Percentiles rank a stretch among this genome's conserved stretches.
Evolutionary conservation across 352 stramenopile species (phyloP).

Genomic region (Hyaloperonospora arabidopsidis): DNA sequence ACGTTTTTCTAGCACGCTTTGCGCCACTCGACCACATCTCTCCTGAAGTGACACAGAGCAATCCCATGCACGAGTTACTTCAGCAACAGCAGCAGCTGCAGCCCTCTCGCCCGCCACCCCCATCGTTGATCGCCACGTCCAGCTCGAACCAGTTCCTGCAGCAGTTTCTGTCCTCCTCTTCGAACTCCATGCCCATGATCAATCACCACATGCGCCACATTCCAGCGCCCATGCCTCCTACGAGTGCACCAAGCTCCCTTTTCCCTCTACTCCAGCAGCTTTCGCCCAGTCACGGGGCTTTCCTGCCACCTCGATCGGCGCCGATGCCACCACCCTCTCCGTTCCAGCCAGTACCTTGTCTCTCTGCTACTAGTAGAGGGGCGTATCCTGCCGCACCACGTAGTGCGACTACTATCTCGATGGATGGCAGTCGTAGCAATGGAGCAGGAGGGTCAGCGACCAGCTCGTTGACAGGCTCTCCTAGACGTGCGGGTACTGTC

Average conservation of each 20-base stretch:
- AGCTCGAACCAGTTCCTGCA: constrained; percentile 48
- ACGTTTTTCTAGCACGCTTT: constrained; percentile 30
- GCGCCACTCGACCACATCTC: constrained; percentile 46
- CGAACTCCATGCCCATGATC: constrained; percentile 21
- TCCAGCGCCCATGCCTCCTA: constrained; percentile 26
- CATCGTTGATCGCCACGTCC: constrained; percentile 10
- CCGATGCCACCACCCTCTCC: constrained; percentile 27
- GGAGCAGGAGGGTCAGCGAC: constrained; percentile 31
- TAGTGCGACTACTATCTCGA: constrained; percentile 29
- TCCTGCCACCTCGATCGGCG: constrained; percentile 21
- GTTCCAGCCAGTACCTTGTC: constrained; percentile 35
- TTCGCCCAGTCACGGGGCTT: constrained; percentile 20
- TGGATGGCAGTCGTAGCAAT: constrained; percentile 33
- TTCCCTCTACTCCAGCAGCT: constrained; percentile 26
- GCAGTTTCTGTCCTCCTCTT: constrained; percentile 40
- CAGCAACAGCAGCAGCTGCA: constrained; percentile 41
- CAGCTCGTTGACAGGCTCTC: constrained; percentile 39
- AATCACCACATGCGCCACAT: constrained; percentile 29
- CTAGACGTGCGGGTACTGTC: constrained; percentile 24
- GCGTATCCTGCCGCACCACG: constrained; percentile 32
- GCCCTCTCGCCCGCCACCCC: constrained; percentile 15
- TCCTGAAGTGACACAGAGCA: constrained; percentile 59
- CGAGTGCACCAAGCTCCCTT: constrained; percentile 26
- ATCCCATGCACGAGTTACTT: constrained; percentile 58
- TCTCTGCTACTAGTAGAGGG: constrained; percentile 23